These are phyloP conservation scores for Ganoderma boninense DNA, from an alignment of 1,284 basidiomycete species.

Conservation along the genomic window DNA sequence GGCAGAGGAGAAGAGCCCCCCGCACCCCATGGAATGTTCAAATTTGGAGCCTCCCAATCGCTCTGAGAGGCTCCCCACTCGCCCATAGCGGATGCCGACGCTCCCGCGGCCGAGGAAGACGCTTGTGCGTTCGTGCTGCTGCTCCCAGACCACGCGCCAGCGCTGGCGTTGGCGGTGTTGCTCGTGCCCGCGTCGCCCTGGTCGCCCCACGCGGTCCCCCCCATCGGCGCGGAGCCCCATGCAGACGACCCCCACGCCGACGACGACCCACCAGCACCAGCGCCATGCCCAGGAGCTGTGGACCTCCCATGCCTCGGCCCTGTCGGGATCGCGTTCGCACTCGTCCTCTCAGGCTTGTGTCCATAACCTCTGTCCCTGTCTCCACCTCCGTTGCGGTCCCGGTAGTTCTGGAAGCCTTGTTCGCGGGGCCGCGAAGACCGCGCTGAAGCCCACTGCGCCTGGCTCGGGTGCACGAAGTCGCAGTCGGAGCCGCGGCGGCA, in stretches of 20 bases:
- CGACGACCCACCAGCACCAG: not conserved
- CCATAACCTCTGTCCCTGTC: not conserved
- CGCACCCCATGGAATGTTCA: not conserved
- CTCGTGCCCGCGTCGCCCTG: not conserved
- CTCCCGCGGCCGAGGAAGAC: not conserved
- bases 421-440: not conserved
- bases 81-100: not conserved
- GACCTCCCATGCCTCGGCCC: not conserved
- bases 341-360: not conserved
- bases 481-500: slow-evolving; percentile 29
- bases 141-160: not conserved
- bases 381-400: not conserved
- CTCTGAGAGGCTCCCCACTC: not conserved
- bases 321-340: slow-evolving; percentile 2
- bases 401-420: not conserved
- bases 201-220: not conserved
- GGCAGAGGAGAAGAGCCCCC: not conserved
- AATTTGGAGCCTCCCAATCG: not conserved
- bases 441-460: slow-evolving; percentile 29
- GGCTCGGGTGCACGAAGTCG: slow-evolving; percentile 36
- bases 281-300: not conserved
- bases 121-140: not conserved
- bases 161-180: too few relatives aligned
- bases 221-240: not conserved
- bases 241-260: not conserved